Base-by-base conservation (phyloP, 768 basidiomycete species). In the Leccinum imitatum region DNA sequence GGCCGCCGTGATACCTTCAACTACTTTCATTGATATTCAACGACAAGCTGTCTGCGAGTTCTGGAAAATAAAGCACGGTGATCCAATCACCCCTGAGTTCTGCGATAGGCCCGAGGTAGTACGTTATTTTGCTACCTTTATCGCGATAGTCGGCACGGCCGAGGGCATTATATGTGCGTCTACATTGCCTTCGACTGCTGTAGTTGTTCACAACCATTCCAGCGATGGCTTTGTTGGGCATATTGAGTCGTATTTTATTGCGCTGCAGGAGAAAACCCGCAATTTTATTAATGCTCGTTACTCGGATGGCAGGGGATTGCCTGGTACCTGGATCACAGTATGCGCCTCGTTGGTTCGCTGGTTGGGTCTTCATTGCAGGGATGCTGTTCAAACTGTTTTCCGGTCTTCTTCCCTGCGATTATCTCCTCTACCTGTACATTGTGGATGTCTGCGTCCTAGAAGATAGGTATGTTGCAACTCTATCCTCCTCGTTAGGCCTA, bases 391-490 rank as follows among this genome's bases (percentile, higher is more conserved):
- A 64, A 19, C 7, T 54, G 15, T 57, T 72, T 50, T 63, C 64
- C 3, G 54, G 53, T 52, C n/a, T 52, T 52, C 51, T 52, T 9
- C 44, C 65, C 11, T 31, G 56, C 10, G 21, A 13, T 13, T 73
- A 73, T 47, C 53, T 76, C 31, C 11, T 63, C 19, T 66, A 70
- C 44, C 55, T 72, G 51, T 73, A 72, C 47, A 52, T 72, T n/a
- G 63, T 75, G 13, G 74, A 75, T n/a, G 46, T 67, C 11, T 67
- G 69, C 3, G 21, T n/a, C 6, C 61, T 57, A 14, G 68, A 76
- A 19, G 53, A 64, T 15, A 68, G 69, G 74, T 70, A 46, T 21
- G 52, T 51, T 51, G 3, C 15, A 13, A 50, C 8, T 5, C 46
- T 10, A 1, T 11, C 50, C 10, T 15, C 41, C 14, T 30, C 35